A percentile compares a stretch with the other conserved stretches of the same genome.
Evolutionary conservation across 2,329 filamentous ascomycete species (phyloP).

Genomic region (Beauveria australis): DNA sequence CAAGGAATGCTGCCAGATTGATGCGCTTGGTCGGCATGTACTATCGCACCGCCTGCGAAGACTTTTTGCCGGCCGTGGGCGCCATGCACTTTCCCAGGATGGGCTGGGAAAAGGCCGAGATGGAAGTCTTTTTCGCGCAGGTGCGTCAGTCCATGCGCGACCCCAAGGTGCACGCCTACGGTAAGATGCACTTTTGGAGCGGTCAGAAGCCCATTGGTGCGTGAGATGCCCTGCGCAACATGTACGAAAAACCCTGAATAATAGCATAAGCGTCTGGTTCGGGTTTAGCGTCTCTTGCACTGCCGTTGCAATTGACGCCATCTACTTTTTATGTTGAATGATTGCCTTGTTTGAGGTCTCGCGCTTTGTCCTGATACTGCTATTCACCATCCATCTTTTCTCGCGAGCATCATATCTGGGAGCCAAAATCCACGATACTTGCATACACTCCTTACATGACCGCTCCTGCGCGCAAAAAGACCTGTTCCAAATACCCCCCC

Average conservation of each 20-base stretch:
- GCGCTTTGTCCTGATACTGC: neutral
- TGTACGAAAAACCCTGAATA: neutral
- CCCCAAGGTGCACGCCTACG: constrained; percentile 24
- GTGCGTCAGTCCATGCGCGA: constrained; percentile 24
- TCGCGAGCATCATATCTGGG: neutral
- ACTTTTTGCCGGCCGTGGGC: constrained; percentile 33
- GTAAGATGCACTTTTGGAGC: constrained; percentile 36
- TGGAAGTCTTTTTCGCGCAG: constrained; percentile 25
- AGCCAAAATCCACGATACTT: neutral
- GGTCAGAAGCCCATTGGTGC: constrained; percentile 27
- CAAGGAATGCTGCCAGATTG: constrained; percentile 16
- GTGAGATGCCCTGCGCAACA: neutral
- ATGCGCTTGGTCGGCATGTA: constrained; percentile 34
- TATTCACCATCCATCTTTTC: neutral
- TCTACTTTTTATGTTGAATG: too few species aligned
- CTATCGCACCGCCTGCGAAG: constrained; percentile 31
- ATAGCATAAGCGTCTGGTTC: neutral
- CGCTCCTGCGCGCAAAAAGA: too few species aligned
- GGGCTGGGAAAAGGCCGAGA: constrained; percentile 27
- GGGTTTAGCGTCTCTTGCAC: too few species aligned
- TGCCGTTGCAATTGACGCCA: too few species aligned
- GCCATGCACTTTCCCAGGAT: constrained; percentile 32
- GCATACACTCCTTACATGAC: too few species aligned
- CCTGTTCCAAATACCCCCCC: neutral
- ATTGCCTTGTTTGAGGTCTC: too few species aligned